These are phyloP conservation scores for Russula ochroleuca DNA, from an alignment of 768 basidiomycete species.

Conservation along the genomic window DNA sequence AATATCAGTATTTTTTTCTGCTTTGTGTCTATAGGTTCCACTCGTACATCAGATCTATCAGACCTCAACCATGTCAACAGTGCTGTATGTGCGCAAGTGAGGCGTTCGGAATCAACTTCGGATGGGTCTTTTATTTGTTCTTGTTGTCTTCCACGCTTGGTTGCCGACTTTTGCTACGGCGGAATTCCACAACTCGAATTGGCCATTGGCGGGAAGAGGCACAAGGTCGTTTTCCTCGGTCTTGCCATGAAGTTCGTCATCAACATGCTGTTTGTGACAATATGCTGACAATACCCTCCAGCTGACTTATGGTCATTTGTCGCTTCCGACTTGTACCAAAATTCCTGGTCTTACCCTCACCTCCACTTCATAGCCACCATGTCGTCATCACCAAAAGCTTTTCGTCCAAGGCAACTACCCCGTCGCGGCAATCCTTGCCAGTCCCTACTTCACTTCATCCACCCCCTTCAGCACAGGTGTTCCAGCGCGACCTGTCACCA, in stretches of 20 bases:
- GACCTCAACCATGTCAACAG: no score
- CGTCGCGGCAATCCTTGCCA: slow-evolving; percentile 11
- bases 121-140: slow-evolving; percentile 4
- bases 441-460: background rate
- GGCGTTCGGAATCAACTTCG: no score
- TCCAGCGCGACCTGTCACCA: background rate
- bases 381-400: slow-evolving; percentile 11
- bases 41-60: no score
- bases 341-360: slow-evolving; percentile 36
- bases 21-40: background rate
- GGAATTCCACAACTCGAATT: background rate
- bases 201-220: slow-evolving; percentile 14
- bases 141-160: slow-evolving; percentile 8
- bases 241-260: slow-evolving; percentile 53
- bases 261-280: slow-evolving; percentile 5
- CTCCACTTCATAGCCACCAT: slow-evolving; percentile 17
- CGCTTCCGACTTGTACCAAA: slow-evolving; percentile 52
- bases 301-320: slow-evolving; percentile 78
- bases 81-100: background rate
- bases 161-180: slow-evolving; percentile 4
- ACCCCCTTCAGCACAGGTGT: background rate
- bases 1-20: background rate
- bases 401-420: slow-evolving; percentile 12
- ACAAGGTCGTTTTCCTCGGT: slow-evolving; percentile 17
- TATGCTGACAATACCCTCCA: slow-evolving; percentile 30